These are phyloP conservation scores for Leptographium radiaticola DNA, from an alignment of 2,329 filamentous ascomycete genomes.

Conservation along the genomic window DNA sequence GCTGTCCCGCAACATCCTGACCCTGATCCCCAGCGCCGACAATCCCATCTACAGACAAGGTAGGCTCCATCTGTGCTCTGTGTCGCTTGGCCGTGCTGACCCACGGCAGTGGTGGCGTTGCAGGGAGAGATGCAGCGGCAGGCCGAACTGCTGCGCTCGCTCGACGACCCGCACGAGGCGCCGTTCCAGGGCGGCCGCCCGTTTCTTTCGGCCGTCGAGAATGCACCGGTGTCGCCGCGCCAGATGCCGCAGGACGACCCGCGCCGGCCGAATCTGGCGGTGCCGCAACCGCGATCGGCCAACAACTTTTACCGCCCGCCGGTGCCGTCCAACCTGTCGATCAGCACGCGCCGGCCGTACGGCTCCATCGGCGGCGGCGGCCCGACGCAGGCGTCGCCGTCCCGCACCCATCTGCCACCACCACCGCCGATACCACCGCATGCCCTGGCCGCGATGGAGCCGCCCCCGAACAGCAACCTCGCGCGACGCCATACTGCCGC, in stretches of 20 bases:
- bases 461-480: slow-evolving; percentile 50
- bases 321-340: slow-evolving; percentile 68
- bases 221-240: slow-evolving; percentile 73
- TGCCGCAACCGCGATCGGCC: slow-evolving; percentile 39
- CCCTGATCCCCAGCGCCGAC: slow-evolving; percentile 62
- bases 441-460: slow-evolving; percentile 37
- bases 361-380: slow-evolving; percentile 60
- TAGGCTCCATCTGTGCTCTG: slow-evolving; percentile 31
- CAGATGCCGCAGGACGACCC: slow-evolving; percentile 78
- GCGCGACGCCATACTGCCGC: slow-evolving; percentile 84
- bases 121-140: slow-evolving; percentile 50
- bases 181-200: slow-evolving; percentile 50
- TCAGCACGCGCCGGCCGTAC: slow-evolving; percentile 64
- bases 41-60: slow-evolving; percentile 70
- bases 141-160: slow-evolving; percentile 38
- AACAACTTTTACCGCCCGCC: slow-evolving; percentile 59
- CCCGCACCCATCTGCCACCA: slow-evolving; percentile 54
- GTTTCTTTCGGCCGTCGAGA: slow-evolving; percentile 56
- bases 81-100: not conserved
- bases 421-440: slow-evolving; percentile 33
- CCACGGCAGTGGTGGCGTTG: slow-evolving; percentile 35
- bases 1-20: slow-evolving; percentile 60
- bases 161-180: slow-evolving; percentile 55
- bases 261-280: slow-evolving; percentile 55
- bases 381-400: slow-evolving; percentile 56